These are phyloP conservation scores for Thelonectria discophora DNA, from an alignment of 2,329 filamentous ascomycete genomes.

Conservation along the genomic window DNA sequence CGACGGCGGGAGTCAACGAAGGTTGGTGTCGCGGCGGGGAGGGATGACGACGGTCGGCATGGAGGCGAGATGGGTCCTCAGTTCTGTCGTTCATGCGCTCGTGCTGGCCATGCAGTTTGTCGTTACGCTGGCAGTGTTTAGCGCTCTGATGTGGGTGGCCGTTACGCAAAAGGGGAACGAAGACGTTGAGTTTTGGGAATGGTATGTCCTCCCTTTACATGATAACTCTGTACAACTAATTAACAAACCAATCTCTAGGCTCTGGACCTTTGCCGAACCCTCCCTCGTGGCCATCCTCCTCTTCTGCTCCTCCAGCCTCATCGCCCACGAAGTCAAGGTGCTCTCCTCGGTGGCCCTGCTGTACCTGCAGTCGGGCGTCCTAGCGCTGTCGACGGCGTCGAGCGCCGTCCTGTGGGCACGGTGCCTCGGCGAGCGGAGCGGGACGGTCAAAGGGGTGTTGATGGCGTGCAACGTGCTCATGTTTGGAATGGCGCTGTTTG, in stretches of 20 bases:
- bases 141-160: constrained; percentile 41
- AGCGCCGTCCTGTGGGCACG: constrained; percentile 36
- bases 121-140: constrained; percentile 38
- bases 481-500: constrained; percentile 41
- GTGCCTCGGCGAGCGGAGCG: constrained; percentile 36
- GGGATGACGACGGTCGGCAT: constrained; percentile 18
- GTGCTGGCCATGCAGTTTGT: constrained; percentile 42
- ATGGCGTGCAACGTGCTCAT: constrained; percentile 42
- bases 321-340: constrained; percentile 39
- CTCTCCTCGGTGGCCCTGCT: constrained; percentile 42
- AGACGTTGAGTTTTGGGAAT: constrained; percentile 38
- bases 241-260: constrained; percentile 33
- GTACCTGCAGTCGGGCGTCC: constrained; percentile 41
- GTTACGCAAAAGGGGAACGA: constrained; percentile 37
- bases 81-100: constrained; percentile 38
- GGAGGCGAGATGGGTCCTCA: constrained; percentile 30
- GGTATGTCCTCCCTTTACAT: constrained; percentile 27
- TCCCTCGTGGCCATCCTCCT: constrained; percentile 32
- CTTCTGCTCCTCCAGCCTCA: constrained; percentile 36
- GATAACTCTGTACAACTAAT: constrained; percentile 1
- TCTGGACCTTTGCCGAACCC: constrained; percentile 40
- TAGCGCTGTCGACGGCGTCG: constrained; percentile 33
- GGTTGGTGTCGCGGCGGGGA: background rate
- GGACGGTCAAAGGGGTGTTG: constrained; percentile 38
- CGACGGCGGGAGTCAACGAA: background rate